Conservation (phyloP, 345 rosid species). For the Rhodomyrtus tomentosa region DNA sequence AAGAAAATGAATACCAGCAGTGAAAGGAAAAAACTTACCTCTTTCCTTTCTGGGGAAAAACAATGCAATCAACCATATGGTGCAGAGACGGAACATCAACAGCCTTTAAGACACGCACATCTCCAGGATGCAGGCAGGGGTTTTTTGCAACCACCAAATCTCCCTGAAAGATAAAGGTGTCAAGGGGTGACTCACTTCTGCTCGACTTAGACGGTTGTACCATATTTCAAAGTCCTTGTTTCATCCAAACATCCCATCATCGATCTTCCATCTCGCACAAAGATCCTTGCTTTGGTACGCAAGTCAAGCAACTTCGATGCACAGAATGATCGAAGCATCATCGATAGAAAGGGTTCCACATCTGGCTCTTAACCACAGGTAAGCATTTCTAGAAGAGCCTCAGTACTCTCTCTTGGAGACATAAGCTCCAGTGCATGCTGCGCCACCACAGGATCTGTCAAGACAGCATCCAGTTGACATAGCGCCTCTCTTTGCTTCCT, state of each 20-base stretch:
- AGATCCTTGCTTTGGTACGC: constrained; percentile 5
- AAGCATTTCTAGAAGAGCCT: constrained; percentile 4
- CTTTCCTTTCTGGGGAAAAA: constrained; percentile 58
- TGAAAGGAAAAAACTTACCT: constrained; percentile 15
- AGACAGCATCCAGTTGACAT: constrained; percentile 2
- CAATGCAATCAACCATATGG: constrained; percentile 66
- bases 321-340: constrained; percentile 7
- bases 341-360: constrained; percentile 10
- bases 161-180: background rate
- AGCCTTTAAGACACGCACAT: constrained; percentile 45
- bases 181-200: background rate
- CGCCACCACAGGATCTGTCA: constrained; percentile 3
- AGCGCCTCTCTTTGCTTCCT: constrained; percentile 8
- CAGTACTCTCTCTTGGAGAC: constrained; percentile 3
- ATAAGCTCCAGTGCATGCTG: constrained; percentile 6
- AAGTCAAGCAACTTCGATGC: constrained; percentile 11
- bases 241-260: constrained; percentile 25
- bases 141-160: constrained; percentile 34
- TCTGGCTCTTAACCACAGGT: constrained; percentile 3
- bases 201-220: constrained; percentile 4
- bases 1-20: constrained; percentile 13
- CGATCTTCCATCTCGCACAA: constrained; percentile 7
- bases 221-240: constrained; percentile 12
- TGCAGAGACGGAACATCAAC: constrained; percentile 33
- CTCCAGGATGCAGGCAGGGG: constrained; percentile 68